phyloP scores from a whole-genome alignment of 306 rosid species.

The Casuarina cunninghamiana region DNA sequence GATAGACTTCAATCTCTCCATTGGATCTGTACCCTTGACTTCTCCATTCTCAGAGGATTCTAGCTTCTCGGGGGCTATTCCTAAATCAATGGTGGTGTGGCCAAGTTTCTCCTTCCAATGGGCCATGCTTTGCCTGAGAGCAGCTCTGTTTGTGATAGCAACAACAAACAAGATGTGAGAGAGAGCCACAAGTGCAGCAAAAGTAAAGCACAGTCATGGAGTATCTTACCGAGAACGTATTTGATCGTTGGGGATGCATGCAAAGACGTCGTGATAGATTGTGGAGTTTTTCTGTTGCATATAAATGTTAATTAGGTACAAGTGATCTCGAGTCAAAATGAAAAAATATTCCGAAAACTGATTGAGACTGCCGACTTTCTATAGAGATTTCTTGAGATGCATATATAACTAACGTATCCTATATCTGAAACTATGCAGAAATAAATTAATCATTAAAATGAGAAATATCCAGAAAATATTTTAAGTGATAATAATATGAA shows the following conservation, averaged over 20 bases:
- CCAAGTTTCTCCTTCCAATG: slow-evolving; percentile 76
- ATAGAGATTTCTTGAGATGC: neutral
- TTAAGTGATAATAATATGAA: neutral
- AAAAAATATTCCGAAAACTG: neutral
- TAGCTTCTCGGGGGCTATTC: slow-evolving; percentile 68
- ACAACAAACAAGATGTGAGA: neutral
- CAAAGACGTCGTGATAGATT: slow-evolving; percentile 86
- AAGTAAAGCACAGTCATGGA: neutral
- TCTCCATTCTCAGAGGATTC: slow-evolving; percentile 62
- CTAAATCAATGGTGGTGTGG: slow-evolving; percentile 88
- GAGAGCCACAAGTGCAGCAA: neutral
- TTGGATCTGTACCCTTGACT: slow-evolving; percentile 50
- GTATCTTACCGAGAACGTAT: slow-evolving; percentile 69
- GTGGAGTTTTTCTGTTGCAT: slow-evolving; percentile 71
- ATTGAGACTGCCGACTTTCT: neutral
- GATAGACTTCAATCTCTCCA: slow-evolving; percentile 64
- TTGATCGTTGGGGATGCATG: slow-evolving; percentile 84
- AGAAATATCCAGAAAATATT: neutral
- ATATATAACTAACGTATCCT: neutral
- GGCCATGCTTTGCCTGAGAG: slow-evolving; percentile 69
- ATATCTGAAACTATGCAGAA: neutral
- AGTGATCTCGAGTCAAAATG: neutral
- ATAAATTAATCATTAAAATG: neutral
- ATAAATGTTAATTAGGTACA: neutral
- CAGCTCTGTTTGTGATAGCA: slow-evolving; percentile 44